Conservation (phyloP, 2,329 filamentous ascomycete species). For the Podosphaera fusca region DNA sequence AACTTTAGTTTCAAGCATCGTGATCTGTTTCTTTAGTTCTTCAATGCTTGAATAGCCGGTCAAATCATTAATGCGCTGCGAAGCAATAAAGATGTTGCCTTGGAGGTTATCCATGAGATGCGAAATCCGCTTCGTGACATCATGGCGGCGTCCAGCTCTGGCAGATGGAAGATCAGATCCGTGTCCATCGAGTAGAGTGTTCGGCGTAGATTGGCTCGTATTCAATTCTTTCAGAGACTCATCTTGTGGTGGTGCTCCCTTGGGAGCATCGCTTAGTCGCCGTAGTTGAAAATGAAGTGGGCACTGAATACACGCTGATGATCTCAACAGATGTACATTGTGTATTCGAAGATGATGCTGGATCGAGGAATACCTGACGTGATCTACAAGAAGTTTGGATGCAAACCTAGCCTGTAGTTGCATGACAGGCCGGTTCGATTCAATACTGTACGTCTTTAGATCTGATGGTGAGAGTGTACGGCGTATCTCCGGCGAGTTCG, state of each 20-base stretch:
- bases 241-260: constrained; percentile 3
- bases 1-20: constrained; percentile 36
- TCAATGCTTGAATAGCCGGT: constrained; percentile 91
- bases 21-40: constrained; percentile 57
- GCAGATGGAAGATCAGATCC: constrained; percentile 22
- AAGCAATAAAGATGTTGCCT: constrained; percentile 60
- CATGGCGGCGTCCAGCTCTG: constrained; percentile 22
- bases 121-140: constrained; percentile 29
- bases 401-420: neutral
- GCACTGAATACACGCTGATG: neutral
- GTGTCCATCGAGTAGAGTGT: constrained; percentile 4
- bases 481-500: neutral
- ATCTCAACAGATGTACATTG: neutral
- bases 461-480: neutral
- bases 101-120: constrained; percentile 75
- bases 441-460: neutral
- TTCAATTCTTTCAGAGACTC: neutral
- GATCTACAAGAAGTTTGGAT: neutral
- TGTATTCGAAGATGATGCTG: neutral
- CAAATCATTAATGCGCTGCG: constrained; percentile 74
- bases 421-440: neutral
- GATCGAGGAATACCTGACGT: neutral
- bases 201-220: neutral
- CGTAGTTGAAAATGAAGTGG: neutral
- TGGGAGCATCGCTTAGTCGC: neutral